Evolutionary conservation across 331 rosid species (phyloP).

Genomic region (Quercus phellos): DNA sequence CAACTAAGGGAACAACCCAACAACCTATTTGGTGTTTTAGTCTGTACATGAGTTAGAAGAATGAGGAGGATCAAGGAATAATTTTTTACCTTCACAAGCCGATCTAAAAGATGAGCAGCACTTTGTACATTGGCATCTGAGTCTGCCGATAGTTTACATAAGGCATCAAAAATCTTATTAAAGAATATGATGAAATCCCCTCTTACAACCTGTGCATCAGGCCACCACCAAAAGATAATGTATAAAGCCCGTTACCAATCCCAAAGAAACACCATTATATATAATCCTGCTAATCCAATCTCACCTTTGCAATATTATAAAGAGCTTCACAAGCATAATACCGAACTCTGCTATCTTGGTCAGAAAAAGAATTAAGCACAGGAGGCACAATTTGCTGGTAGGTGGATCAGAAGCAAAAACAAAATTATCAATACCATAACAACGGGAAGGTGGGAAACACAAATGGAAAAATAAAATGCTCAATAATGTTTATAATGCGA

Average conservation of each 20-base stretch:
- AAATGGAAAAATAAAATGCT: not conserved
- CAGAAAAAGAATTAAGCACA: constrained; percentile 72
- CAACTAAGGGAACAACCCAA: constrained; percentile 15
- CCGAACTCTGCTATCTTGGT: constrained; percentile 98
- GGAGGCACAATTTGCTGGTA: constrained; percentile 94
- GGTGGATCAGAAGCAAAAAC: constrained; percentile 22
- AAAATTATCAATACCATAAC: constrained; percentile 7
- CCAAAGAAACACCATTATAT: constrained; percentile 9
- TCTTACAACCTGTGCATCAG: constrained; percentile 79
- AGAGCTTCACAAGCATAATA: constrained; percentile 98
- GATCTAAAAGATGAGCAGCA: constrained; percentile 97
- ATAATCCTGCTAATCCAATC: constrained; percentile 21
- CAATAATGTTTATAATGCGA: not conserved
- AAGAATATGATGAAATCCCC: constrained; percentile 95
- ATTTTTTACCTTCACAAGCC: constrained; percentile 77
- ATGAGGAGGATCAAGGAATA: constrained; percentile 8
- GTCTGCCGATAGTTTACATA: constrained; percentile 96
- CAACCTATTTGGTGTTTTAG: constrained; percentile 3
- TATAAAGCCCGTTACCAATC: constrained; percentile 27
- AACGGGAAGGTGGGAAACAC: not conserved
- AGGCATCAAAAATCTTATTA: constrained; percentile 92
- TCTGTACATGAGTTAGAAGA: not conserved
- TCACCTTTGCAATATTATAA: constrained; percentile 96
- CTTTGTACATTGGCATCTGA: constrained; percentile 94
- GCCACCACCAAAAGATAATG: constrained; percentile 7